phyloP scores from a whole-genome alignment of 306 rosid species.

The Cucurbita ficifolia region DNA sequence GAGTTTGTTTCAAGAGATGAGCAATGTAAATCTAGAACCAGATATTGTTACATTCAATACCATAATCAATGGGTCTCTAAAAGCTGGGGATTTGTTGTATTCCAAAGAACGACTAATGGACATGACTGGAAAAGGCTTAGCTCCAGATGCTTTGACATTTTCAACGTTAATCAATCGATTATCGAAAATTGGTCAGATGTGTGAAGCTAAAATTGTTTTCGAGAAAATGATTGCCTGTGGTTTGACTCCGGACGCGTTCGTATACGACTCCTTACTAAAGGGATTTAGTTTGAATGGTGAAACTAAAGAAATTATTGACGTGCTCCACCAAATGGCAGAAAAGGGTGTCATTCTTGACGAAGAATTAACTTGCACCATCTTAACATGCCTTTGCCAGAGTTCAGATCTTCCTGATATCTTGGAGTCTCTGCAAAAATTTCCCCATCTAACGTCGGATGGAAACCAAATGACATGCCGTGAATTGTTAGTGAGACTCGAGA shows the following conservation, averaged over 20 bases:
- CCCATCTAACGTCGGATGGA: conserved; percentile 25
- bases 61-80: conserved; percentile 49
- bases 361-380: conserved; percentile 44
- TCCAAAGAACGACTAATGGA: conserved; percentile 38
- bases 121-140: conserved; percentile 39
- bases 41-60: conserved; percentile 50
- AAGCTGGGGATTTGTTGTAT: conserved; percentile 45
- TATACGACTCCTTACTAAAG: conserved; percentile 62
- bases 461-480: conserved; percentile 30
- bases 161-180: conserved; percentile 42
- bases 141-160: conserved; percentile 46
- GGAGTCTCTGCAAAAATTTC: conserved; percentile 48
- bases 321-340: conserved; percentile 60
- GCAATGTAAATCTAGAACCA: conserved; percentile 25
- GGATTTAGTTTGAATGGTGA: conserved; percentile 35
- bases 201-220: conserved; percentile 38
- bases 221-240: conserved; percentile 54
- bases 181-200: conserved; percentile 46
- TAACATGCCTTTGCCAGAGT: conserved; percentile 39
- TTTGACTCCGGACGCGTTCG: conserved; percentile 31
- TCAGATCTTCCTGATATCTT: conserved; percentile 26
- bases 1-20: conserved; percentile 50
- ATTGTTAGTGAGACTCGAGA: conserved; percentile 33
- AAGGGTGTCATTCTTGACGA: conserved; percentile 49
- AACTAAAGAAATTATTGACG: conserved; percentile 29